Evolutionary conservation across 495 filamentous ascomycete genomes (phyloP).

Genomic region (Penicilliopsis zonata): DNA sequence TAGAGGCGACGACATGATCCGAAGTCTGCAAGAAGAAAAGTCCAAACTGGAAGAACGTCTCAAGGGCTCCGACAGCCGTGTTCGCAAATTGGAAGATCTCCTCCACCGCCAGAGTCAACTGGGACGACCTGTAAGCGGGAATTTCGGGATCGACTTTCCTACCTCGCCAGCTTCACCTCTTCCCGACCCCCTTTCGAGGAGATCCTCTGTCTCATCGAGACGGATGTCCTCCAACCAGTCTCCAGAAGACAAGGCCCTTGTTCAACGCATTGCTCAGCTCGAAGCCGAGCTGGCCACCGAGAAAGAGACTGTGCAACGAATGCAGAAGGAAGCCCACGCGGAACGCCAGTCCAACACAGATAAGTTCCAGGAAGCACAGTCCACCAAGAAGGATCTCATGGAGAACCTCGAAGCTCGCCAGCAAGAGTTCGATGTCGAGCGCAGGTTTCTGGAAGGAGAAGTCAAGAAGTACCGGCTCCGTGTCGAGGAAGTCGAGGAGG

Average conservation of each 20-base stretch:
- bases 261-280: constrained; percentile 60
- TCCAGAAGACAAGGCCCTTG: constrained; percentile 49
- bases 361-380: constrained; percentile 69
- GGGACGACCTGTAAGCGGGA: constrained; percentile 55
- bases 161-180: constrained; percentile 39
- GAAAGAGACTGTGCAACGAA: constrained; percentile 41
- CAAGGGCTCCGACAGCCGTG: constrained; percentile 79
- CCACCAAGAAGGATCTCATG: constrained; percentile 88
- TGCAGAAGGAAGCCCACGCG: constrained; percentile 52
- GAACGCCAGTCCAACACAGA: constrained; percentile 53
- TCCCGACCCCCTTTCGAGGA: constrained; percentile 43
- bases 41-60: constrained; percentile 65
- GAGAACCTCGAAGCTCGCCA: constrained; percentile 89
- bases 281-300: constrained; percentile 68
- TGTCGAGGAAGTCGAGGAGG: constrained; percentile 80
- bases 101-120: constrained; percentile 75
- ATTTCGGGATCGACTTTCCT: constrained; percentile 44
- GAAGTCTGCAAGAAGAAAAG: constrained; percentile 65
- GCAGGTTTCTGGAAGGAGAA: constrained; percentile 68
- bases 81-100: constrained; percentile 85
- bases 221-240: constrained; percentile 56
- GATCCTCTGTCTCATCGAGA: constrained; percentile 54
- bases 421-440: constrained; percentile 75
- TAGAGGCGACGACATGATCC: constrained; percentile 69
- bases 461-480: constrained; percentile 60